These are phyloP conservation scores for Lunularia cruciata DNA, from an alignment of 225 moss, liverwort and hornwort genomes.

Conservation along the genomic window DNA sequence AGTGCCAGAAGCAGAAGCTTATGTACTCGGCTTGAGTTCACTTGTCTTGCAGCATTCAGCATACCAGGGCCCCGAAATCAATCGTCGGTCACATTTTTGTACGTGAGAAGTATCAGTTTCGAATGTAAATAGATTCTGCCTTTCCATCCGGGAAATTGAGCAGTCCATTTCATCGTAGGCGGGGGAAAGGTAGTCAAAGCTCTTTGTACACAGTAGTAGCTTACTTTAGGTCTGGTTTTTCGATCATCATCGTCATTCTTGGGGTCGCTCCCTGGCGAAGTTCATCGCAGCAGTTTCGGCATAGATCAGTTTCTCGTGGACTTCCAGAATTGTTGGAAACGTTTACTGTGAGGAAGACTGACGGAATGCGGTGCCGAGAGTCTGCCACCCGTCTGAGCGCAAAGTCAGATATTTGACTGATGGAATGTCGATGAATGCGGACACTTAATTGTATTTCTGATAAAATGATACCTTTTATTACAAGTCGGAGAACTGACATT, in stretches of 20 bases:
- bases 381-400: background rate
- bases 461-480: background rate
- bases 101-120: background rate
- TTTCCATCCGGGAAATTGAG: background rate
- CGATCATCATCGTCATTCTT: background rate
- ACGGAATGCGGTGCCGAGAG: background rate
- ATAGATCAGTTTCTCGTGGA: background rate
- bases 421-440: background rate
- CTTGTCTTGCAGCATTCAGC: background rate
- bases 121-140: background rate
- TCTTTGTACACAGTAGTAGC: background rate
- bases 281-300: conserved; percentile 1
- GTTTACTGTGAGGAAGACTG: background rate
- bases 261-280: background rate
- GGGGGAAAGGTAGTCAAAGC: too few relatives aligned
- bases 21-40: conserved; percentile 35
- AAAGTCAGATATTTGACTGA: background rate
- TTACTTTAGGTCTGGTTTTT: background rate
- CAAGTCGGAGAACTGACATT: background rate
- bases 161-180: background rate
- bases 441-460: background rate
- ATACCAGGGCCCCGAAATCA: background rate
- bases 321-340: background rate
- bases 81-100: conserved; percentile 16
- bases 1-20: conserved; percentile 16